These are phyloP conservation scores for Cicer yamashitae DNA, from an alignment of 306 rosid genomes.

Conservation along the genomic window DNA sequence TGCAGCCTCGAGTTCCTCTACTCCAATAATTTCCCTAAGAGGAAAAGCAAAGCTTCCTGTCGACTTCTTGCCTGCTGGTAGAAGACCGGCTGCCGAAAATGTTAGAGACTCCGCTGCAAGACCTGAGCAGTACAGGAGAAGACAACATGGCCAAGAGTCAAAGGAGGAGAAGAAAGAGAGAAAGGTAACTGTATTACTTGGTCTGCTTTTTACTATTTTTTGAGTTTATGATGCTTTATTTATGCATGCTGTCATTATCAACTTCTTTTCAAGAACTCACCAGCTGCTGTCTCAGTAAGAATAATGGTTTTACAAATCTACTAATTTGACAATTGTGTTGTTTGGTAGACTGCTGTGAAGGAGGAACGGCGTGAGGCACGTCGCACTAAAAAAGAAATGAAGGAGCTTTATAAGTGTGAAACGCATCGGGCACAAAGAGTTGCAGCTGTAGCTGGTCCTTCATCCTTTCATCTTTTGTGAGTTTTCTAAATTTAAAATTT, in stretches of 20 bases:
- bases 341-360: conserved; percentile 75
- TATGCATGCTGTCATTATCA: conserved; percentile 3
- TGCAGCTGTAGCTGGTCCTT: conserved; percentile 79
- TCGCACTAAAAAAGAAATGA: conserved; percentile 76
- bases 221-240: conserved; percentile 24
- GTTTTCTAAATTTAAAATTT: conserved; percentile 33
- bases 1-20: conserved; percentile 60
- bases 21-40: conserved; percentile 63
- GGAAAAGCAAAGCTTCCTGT: conserved; percentile 86
- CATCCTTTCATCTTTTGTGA: conserved; percentile 80
- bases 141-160: conserved; percentile 76
- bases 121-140: conserved; percentile 68
- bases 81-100: conserved; percentile 60
- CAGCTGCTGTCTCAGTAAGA: not conserved
- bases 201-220: conserved; percentile 11
- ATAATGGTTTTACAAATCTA: not conserved
- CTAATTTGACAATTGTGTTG: conserved; percentile 16
- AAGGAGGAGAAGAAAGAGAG: conserved; percentile 91
- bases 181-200: conserved; percentile 60
- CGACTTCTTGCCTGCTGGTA: conserved; percentile 70
- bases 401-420: conserved; percentile 77
- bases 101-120: conserved; percentile 51
- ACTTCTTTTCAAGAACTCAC: conserved; percentile 13
- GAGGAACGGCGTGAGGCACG: conserved; percentile 86
- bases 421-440: conserved; percentile 81